Evolutionary conservation across 805 yeast species (phyloP).

Genomic region (Suhomyces xylopsoci): DNA sequence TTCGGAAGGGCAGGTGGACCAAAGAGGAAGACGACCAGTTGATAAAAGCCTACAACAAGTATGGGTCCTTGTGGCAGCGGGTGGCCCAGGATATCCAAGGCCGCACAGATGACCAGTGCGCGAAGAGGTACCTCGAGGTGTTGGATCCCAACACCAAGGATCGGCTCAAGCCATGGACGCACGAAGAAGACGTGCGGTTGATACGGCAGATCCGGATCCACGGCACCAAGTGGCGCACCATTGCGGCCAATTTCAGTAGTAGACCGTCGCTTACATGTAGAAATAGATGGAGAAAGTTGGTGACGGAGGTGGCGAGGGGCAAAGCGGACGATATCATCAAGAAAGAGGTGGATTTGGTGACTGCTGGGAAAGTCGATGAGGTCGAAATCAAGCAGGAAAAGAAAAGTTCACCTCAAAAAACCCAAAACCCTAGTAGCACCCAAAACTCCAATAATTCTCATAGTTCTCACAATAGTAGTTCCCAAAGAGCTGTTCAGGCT

Average conservation of each 20-base stretch:
- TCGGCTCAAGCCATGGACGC: conserved; percentile 74
- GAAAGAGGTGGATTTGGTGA: conserved; percentile 56
- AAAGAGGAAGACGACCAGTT: conserved; percentile 69
- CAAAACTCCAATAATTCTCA: too few species aligned
- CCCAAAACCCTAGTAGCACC: too few species aligned
- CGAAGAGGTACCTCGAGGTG: conserved; percentile 85
- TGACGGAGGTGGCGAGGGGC: conserved; percentile 69
- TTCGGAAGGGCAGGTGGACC: conserved; percentile 87
- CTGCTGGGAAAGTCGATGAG: conserved; percentile 9
- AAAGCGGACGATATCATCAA: conserved; percentile 55
- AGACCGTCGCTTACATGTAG: conserved; percentile 88
- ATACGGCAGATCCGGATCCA: conserved; percentile 63
- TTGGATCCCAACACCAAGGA: conserved; percentile 78
- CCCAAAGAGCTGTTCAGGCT: not conserved
- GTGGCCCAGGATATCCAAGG: conserved; percentile 76
- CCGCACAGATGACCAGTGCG: conserved; percentile 92
- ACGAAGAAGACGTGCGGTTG: conserved; percentile 69
- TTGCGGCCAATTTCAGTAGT: conserved; percentile 66
- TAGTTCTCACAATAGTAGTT: too few species aligned
- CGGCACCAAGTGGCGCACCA: conserved; percentile 89
- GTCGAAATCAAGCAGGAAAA: not conserved
- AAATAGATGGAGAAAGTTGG: conserved; percentile 87
- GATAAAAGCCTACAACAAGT: conserved; percentile 57
- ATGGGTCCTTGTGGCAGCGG: conserved; percentile 85
- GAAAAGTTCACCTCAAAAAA: too few species aligned